A percentile compares a stretch with the other conserved stretches of the same genome.
Evolutionary conservation across 2,329 filamentous ascomycete genomes (phyloP).

Genomic region (Ascochyta viciae-villosae): DNA sequence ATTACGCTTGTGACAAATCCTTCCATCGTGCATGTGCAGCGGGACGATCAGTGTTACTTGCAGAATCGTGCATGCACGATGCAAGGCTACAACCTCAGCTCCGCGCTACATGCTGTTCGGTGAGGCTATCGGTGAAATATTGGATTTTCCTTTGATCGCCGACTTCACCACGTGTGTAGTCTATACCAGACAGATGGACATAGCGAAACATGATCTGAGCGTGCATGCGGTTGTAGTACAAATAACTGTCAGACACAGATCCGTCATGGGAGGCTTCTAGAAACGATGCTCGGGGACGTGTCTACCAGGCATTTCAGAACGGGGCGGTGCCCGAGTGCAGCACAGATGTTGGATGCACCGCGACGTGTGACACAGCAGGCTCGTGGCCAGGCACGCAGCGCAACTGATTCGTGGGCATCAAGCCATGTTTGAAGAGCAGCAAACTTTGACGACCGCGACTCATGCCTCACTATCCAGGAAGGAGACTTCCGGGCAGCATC

Average conservation of each 20-base stretch:
- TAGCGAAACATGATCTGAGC: neutral
- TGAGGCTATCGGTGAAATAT: constrained; percentile 1
- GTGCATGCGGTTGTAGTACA: constrained; percentile 8
- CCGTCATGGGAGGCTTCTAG: constrained; percentile 7
- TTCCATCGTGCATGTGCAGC: constrained; percentile 27
- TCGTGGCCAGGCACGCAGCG: constrained; percentile 3
- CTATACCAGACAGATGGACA: constrained; percentile 1
- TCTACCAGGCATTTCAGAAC: neutral
- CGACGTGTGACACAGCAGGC: neutral
- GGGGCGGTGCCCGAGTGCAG: neutral
- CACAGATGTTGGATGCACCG: constrained; percentile 3
- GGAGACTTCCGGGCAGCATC: neutral
- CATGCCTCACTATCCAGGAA: constrained; percentile 5
- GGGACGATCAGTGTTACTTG: constrained; percentile 28
- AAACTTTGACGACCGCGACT: constrained; percentile 17
- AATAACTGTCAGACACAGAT: constrained; percentile 4
- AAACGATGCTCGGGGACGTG: constrained; percentile 4
- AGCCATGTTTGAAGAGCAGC: constrained; percentile 13
- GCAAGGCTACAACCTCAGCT: constrained; percentile 3
- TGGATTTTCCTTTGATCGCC: constrained; percentile 8
- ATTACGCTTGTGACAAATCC: constrained; percentile 13
- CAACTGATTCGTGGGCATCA: constrained; percentile 2
- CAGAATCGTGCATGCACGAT: constrained; percentile 24
- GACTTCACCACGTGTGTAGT: neutral
- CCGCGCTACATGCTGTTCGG: neutral